These are phyloP conservation scores for Pythium sukuiense DNA, from an alignment of 352 stramenopile species.

Conservation along the genomic window DNA sequence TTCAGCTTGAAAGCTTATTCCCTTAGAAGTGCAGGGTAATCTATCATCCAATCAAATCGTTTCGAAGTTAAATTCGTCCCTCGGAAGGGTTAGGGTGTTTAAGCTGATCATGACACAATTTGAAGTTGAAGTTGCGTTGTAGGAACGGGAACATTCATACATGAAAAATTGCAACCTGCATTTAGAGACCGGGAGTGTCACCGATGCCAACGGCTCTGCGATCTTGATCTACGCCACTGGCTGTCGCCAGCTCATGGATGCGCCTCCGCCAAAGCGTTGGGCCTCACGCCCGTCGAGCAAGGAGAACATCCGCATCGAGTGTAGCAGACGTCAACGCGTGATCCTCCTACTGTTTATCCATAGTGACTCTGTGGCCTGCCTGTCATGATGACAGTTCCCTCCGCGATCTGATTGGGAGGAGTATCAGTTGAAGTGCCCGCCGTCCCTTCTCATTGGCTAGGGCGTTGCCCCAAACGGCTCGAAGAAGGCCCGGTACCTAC, in stretches of 20 bases:
- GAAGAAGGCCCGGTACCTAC: constrained; percentile 2
- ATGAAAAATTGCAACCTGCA: background rate
- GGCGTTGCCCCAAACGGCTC: background rate
- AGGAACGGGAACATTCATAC: background rate
- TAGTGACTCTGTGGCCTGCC: background rate
- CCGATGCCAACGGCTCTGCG: background rate
- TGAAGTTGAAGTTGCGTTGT: constrained; percentile 16
- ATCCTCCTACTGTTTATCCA: no score
- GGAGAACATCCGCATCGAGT: no score
- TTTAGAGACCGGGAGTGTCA: background rate
- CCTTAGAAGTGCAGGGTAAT: no score
- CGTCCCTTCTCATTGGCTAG: constrained; percentile 1
- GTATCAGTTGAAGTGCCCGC: constrained; percentile 8
- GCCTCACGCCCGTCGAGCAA: no score
- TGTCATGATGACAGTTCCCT: background rate
- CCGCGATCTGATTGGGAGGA: background rate
- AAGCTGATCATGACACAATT: background rate
- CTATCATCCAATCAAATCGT: constrained; percentile 17
- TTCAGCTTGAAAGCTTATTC: no score
- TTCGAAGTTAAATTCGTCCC: constrained; percentile 17
- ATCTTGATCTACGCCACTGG: background rate
- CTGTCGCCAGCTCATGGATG: background rate
- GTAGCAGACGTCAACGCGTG: no score
- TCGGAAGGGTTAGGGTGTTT: constrained; percentile 10
- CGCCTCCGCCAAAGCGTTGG: background rate